Evolutionary conservation across 1,284 basidiomycete genomes (phyloP), one percentile per base, ranked within the genome.

Genomic region (Athelia psychrophila): DNA sequence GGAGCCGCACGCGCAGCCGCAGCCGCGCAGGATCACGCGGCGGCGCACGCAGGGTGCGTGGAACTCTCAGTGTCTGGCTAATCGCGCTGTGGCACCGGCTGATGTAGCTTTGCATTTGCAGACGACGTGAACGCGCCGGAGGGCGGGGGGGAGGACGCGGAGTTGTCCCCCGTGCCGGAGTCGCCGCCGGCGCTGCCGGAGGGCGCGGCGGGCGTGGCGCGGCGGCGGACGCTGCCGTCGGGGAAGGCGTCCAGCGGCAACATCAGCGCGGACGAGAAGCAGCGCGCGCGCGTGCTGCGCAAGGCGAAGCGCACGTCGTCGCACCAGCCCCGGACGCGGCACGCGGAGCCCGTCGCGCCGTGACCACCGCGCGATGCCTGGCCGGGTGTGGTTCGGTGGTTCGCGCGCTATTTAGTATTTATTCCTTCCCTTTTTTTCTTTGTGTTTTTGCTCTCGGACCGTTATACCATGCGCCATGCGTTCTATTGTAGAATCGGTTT

Each of bases 151-250:
- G 59, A 58, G 30, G 65, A 67, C 42, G 59, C 51, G 5, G 27
- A 30, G 5, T 68, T 78, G 38, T 70, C 77, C 25, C 77, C 79
- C 18, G 74, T 76, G 33, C 57, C 66, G 4, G 77, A 80, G 54
- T 59, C 71, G 54, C 66, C 75, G 22, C 56, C 60, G 23, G 55
- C 65, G 33, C 53, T 53, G 52, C n/a, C 50, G 38, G 59, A 54
- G 54, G 52, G 61, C 45, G 61, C 66, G n/a, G 66, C 70, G 23
- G 71, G 73, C 47, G 75, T 85, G 15, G 72, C 71, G 44, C 74
- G 85, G 32, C 86, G 86, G 62, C 74, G 79, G 56, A 88, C 85
- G 30, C 55, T 88, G 51, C 85, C 85, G 6, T 76, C 78, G 59
- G 53, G 58, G 49, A 53, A 52, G 62, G 49, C 38, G 52, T 46